phyloP scores from a whole-genome alignment of 2,329 filamentous ascomycete species.

The Ceratocystis albifundus region DNA sequence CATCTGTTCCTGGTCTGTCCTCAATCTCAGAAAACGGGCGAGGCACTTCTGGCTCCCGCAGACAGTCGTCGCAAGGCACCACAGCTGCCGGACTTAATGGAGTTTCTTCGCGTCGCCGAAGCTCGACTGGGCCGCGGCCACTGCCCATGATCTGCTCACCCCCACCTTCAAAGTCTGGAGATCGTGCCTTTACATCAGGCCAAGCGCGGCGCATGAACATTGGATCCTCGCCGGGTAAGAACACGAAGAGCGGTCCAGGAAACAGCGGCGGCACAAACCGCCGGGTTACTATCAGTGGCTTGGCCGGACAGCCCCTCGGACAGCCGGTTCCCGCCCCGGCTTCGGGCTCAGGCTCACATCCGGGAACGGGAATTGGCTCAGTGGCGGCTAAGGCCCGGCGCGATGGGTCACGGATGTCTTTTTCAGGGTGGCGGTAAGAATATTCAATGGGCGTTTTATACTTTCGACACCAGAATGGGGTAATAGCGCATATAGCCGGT shows the following conservation, averaged over 20 bases:
- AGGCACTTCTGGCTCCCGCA: background rate
- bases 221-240: slow-evolving; percentile 29
- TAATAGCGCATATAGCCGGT: too few relatives aligned
- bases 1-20: slow-evolving; percentile 34
- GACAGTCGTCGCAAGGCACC: background rate
- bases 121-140: slow-evolving; percentile 40
- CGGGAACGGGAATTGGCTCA: background rate
- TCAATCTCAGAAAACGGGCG: slow-evolving; percentile 43
- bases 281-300: slow-evolving; percentile 33
- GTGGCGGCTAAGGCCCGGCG: background rate
- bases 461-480: background rate
- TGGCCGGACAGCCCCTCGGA: slow-evolving; percentile 23
- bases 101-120: slow-evolving; percentile 39
- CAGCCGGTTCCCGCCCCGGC: background rate
- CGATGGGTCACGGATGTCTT: slow-evolving; percentile 4
- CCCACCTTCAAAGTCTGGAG: slow-evolving; percentile 29
- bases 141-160: slow-evolving; percentile 45
- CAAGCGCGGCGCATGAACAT: slow-evolving; percentile 49
- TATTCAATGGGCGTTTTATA: background rate
- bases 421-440: slow-evolving; percentile 6
- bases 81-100: slow-evolving; percentile 16
- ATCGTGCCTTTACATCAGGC: slow-evolving; percentile 39
- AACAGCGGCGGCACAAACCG: slow-evolving; percentile 28
- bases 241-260: slow-evolving; percentile 30
- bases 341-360: background rate